Conservation (phyloP, 305 asterid species). For the Solanum hybrid region DNA sequence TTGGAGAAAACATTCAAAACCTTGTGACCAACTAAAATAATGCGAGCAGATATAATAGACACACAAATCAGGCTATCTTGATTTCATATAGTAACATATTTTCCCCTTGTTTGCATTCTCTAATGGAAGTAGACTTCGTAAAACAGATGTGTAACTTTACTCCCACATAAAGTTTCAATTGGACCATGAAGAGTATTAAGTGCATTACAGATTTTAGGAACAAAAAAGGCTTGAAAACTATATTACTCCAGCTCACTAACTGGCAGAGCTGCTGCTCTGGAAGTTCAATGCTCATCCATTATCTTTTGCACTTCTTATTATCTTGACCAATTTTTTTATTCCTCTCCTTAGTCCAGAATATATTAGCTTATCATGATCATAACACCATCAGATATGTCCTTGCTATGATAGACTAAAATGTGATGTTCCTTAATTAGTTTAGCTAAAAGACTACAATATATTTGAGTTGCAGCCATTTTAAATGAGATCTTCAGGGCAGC, state of each 20-base stretch:
- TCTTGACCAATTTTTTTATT: not conserved
- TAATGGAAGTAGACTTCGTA: not conserved
- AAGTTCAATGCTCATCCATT: not conserved
- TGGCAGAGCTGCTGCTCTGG: not conserved
- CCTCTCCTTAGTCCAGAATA: not conserved
- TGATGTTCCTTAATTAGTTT: not conserved
- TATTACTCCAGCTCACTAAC: not conserved
- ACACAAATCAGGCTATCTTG: not conserved
- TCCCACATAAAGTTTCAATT: not conserved
- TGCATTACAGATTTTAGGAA: not conserved
- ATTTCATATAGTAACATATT: not conserved
- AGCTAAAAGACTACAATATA: not conserved
- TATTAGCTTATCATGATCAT: not conserved
- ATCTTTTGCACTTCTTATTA: not conserved
- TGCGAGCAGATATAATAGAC: not conserved
- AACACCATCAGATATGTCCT: not conserved
- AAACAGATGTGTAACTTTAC: not conserved
- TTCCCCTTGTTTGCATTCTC: not conserved
- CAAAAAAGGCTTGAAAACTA: not conserved
- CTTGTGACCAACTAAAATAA: not conserved
- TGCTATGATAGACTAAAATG: not conserved
- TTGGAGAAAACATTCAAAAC: not conserved
- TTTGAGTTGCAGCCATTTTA: not conserved
- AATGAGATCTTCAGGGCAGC: not conserved
- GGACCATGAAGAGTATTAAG: not conserved